Evolutionary conservation across 441 rosid species (phyloP), one percentile per base, ranked within the genome.

Genomic region (Populus hybrid): DNA sequence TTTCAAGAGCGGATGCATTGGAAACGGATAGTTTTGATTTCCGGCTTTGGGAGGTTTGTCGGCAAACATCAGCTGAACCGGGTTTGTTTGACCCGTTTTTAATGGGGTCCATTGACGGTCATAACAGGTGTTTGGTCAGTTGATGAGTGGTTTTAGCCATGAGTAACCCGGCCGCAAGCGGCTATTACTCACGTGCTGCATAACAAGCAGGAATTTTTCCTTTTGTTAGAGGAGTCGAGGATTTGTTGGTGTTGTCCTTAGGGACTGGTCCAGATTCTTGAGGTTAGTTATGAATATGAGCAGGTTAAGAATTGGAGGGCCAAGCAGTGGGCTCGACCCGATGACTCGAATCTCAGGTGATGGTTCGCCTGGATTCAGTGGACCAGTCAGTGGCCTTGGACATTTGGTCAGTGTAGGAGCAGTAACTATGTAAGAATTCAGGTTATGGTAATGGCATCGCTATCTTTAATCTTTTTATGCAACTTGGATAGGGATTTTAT

Each of bases 371-470:
- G 99, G n/a, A 95, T 77, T 86, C 92, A 28, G 93, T 92, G 61
- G 99, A 95, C 85, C 98, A 95, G 82, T 92, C 99, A n/a, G 93
- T 95, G 71, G 98, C 97, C 63, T 86, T 95, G 96, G 98, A n/a
- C 96, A 4, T 93, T 93, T 83, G 95, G 91, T 36, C 97, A 93
- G 79, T 85, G 88, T 71, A 81, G 87, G 70, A 89, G 95, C 85
- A 85, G 87, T 71, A 92, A 90, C 82, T 95, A 95, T 38, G 89
- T 90, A 72, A 88, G 99, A 69, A 89, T 95, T 86, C 99, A 95
- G 98, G 99, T 95, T n/a, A 86, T 9, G 71, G 69, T 77, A 64
- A 38, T 67, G n/a, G 2, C 9, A 72, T 28, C 19, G 21, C 5
- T 32, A 4, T 38, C 6, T 3, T 61, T 35, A 73, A 66, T 36